These are phyloP conservation scores for Tolypocladium endophyticum DNA, from an alignment of 2,329 filamentous ascomycete species.

Conservation along the genomic window DNA sequence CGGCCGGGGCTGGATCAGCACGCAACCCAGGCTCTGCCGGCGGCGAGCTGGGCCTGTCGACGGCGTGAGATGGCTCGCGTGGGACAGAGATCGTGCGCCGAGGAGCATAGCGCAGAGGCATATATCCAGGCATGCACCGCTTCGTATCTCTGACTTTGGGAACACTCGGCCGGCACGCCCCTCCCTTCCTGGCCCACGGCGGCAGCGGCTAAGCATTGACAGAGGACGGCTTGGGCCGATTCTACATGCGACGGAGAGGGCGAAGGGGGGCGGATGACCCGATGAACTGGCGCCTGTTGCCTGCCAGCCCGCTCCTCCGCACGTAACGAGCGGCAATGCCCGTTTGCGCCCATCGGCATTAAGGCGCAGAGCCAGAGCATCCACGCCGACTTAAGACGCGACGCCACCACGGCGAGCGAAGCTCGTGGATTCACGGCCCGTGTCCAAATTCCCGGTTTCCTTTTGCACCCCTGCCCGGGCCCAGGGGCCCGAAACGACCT, in stretches of 20 bases:
- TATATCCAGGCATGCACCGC: background rate
- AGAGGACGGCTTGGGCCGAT: background rate
- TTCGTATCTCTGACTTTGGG: background rate
- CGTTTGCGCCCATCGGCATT: background rate
- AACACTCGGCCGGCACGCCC: background rate
- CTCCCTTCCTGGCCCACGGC: background rate
- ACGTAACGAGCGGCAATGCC: background rate
- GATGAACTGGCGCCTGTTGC: background rate
- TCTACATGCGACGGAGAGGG: background rate
- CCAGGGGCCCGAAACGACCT: background rate
- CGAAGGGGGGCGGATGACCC: background rate
- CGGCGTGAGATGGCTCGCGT: slow-evolving; percentile 2
- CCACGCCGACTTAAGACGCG: background rate
- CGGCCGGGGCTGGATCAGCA: background rate
- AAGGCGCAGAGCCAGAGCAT: background rate
- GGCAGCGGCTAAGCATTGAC: background rate
- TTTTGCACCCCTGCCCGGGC: slow-evolving; percentile 1
- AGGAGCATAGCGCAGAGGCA: background rate
- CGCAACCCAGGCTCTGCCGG: background rate
- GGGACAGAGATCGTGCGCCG: slow-evolving; percentile 3
- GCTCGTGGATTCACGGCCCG: background rate
- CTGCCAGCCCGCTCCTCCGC: background rate
- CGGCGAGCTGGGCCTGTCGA: background rate
- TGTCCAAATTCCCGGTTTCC: slow-evolving; percentile 2
- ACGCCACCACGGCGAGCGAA: background rate